phyloP scores from a whole-genome alignment of 2,329 filamentous ascomycete genomes.

The Calonectria leucothoes region DNA sequence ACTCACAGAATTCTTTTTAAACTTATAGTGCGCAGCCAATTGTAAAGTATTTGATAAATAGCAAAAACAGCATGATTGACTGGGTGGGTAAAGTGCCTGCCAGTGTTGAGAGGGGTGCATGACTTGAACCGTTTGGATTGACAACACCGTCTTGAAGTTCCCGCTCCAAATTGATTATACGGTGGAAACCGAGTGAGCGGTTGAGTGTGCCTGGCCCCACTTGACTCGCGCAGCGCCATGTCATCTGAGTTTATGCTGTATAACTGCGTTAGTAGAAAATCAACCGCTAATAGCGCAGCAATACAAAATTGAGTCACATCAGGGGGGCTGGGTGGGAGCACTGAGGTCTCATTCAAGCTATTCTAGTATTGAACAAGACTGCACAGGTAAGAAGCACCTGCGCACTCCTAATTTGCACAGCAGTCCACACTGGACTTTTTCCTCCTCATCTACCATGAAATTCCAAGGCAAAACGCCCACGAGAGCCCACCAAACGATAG shows the following conservation, averaged over 20 bases:
- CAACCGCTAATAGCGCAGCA: neutral
- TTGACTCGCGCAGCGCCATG: neutral
- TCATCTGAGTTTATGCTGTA: neutral
- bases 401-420: neutral
- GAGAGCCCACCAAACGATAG: conserved; percentile 62
- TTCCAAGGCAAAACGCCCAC: conserved; percentile 55
- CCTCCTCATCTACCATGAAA: neutral
- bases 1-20: neutral
- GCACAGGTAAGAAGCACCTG: neutral
- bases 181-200: too few species aligned
- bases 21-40: neutral
- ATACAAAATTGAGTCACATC: neutral
- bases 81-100: neutral
- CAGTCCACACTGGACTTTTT: neutral
- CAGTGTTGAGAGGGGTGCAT: neutral
- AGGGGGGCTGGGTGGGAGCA: neutral
- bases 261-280: neutral
- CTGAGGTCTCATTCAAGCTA: neutral
- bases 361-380: neutral
- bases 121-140: neutral
- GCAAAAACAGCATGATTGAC: neutral
- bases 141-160: neutral
- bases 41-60: neutral
- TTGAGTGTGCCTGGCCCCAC: neutral
- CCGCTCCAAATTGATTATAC: neutral